These are phyloP conservation scores for Blastocystis sp. DNA, from an alignment of 352 stramenopile genomes.

Conservation along the genomic window DNA sequence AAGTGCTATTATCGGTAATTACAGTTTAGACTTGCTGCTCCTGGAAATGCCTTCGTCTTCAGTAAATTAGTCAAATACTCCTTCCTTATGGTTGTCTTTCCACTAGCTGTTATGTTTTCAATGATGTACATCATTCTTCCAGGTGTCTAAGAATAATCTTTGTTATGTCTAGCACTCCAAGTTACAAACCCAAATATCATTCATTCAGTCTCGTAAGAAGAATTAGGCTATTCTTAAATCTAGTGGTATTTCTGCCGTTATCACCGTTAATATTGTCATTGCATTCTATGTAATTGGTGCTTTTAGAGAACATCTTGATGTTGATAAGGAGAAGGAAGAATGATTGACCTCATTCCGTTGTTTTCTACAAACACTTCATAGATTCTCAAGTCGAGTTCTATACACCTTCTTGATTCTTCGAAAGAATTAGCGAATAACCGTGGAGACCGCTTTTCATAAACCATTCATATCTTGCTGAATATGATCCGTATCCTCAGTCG, in stretches of 20 bases:
- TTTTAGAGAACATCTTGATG: slow-evolving; percentile 37
- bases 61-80: slow-evolving; percentile 42
- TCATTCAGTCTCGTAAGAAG: neutral
- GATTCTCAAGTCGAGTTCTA: neutral
- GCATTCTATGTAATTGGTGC: slow-evolving; percentile 31
- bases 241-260: slow-evolving; percentile 49
- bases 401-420: neutral
- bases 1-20: neutral
- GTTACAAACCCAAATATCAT: slow-evolving; percentile 33
- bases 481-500: slow-evolving; percentile 12
- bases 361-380: neutral
- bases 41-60: slow-evolving; percentile 36
- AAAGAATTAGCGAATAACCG: neutral
- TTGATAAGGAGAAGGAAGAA: slow-evolving; percentile 62
- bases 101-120: slow-evolving; percentile 2
- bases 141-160: neutral
- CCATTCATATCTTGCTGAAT: neutral
- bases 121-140: slow-evolving; percentile 50
- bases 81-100: slow-evolving; percentile 7
- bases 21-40: neutral
- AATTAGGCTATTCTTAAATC: neutral
- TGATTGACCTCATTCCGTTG: neutral
- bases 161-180: slow-evolving; percentile 24
- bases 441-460: neutral
- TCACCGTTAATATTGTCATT: slow-evolving; percentile 49